Percentiles rank a stretch among this genome's conserved stretches.
Evolutionary conservation across 2,329 filamentous ascomycete genomes (phyloP).

Genomic region (Arthrobotrys megalospora): DNA sequence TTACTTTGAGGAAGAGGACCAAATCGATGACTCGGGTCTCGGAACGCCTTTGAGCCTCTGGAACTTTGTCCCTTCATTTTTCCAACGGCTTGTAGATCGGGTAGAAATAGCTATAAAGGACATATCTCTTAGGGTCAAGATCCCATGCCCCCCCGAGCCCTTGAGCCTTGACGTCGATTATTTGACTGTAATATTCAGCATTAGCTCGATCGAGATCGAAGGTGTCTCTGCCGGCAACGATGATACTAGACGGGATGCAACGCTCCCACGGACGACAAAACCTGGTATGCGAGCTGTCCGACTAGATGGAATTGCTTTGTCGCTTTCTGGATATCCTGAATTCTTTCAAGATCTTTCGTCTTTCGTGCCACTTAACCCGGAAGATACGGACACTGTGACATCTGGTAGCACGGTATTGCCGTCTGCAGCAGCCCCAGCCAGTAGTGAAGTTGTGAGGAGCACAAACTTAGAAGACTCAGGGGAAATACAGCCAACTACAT

Average conservation of each 20-base stretch:
- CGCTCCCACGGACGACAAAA: conserved; percentile 10
- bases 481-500: neutral
- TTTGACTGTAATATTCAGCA: conserved; percentile 35
- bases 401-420: conserved; percentile 48
- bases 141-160: neutral
- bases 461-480: neutral
- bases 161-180: neutral
- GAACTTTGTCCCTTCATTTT: conserved; percentile 78
- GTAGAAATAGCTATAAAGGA: conserved; percentile 75
- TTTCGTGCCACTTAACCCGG: neutral
- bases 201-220: conserved; percentile 51
- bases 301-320: conserved; percentile 40
- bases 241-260: neutral
- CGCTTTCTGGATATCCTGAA: conserved; percentile 25
- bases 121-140: conserved; percentile 41
- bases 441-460: neutral
- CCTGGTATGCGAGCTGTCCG: conserved; percentile 54
- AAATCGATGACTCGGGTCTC: conserved; percentile 78
- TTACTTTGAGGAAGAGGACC: conserved; percentile 75
- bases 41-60: conserved; percentile 80
- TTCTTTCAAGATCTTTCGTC: conserved; percentile 36
- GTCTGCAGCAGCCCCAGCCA: neutral
- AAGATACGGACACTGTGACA: conserved; percentile 41
- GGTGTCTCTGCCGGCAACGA: conserved; percentile 26
- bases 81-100: conserved; percentile 81